A percentile compares a stretch with the other conserved stretches of the same genome.
These are phyloP conservation scores for Eutrema salsugineum DNA, from an alignment of 441 rosid genomes.

Conservation along the genomic window DNA sequence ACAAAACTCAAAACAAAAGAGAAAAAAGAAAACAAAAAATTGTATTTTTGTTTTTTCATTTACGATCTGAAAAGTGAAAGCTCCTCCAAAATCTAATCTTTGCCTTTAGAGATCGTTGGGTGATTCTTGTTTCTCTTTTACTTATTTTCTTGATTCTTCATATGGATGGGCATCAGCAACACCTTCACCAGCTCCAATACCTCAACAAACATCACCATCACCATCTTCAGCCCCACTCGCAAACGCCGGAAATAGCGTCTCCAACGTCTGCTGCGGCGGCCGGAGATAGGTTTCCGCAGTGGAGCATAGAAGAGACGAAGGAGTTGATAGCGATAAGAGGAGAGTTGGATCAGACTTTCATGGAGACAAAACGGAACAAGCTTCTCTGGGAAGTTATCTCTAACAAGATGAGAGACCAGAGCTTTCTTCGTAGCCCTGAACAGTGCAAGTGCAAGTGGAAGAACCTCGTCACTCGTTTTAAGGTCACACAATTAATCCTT, in stretches of 20 bases:
- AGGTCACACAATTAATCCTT: slow-evolving; percentile 39
- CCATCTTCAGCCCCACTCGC: slow-evolving; percentile 42
- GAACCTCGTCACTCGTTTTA: slow-evolving; percentile 90
- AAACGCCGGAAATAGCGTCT: slow-evolving; percentile 39
- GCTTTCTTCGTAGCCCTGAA: slow-evolving; percentile 82
- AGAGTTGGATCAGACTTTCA: slow-evolving; percentile 78
- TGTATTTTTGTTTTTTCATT: not conserved
- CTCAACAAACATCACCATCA: slow-evolving; percentile 39
- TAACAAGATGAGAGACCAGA: slow-evolving; percentile 70
- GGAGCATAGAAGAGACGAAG: slow-evolving; percentile 86
- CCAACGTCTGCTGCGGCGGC: slow-evolving; percentile 5
- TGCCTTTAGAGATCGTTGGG: slow-evolving; percentile 12
- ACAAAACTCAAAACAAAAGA: slow-evolving; percentile 10
- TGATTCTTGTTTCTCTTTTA: slow-evolving; percentile 8
- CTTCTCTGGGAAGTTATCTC: slow-evolving; percentile 84
- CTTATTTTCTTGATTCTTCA: slow-evolving; percentile 24
- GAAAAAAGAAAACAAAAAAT: not conserved
- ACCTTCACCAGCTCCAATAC: slow-evolving; percentile 45
- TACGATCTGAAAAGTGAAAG: slow-evolving; percentile 28
- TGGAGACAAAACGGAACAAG: slow-evolving; percentile 96
- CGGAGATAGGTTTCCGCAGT: slow-evolving; percentile 88
- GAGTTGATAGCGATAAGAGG: slow-evolving; percentile 77
- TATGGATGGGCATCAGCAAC: slow-evolving; percentile 46
- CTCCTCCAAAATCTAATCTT: slow-evolving; percentile 14
- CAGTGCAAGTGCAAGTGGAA: slow-evolving; percentile 99